These are phyloP conservation scores for Medicago ruthenica DNA, from an alignment of 306 rosid genomes.

Conservation along the genomic window DNA sequence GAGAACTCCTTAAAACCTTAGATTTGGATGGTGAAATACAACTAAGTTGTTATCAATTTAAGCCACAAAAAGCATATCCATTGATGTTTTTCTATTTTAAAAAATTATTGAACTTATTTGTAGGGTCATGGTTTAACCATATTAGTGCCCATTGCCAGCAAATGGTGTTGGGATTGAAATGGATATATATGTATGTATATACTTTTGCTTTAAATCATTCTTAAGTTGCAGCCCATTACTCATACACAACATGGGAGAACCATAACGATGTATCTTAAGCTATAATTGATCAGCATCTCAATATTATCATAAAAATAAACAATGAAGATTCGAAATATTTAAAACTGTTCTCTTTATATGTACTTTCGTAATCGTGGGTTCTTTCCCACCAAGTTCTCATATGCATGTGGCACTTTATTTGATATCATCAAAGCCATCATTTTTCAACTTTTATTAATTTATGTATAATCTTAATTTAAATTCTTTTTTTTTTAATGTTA, in stretches of 20 bases:
- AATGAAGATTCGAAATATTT: constrained; percentile 33
- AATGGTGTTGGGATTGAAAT: constrained; percentile 41
- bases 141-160: constrained; percentile 47
- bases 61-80: constrained; percentile 47
- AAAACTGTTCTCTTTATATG: constrained; percentile 28
- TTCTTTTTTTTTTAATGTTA: neutral
- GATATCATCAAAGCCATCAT: constrained; percentile 31
- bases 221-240: constrained; percentile 53
- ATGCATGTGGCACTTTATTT: constrained; percentile 37
- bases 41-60: constrained; percentile 44
- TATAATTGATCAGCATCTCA: constrained; percentile 40
- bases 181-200: constrained; percentile 30
- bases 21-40: constrained; percentile 51
- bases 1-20: constrained; percentile 27
- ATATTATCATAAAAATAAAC: constrained; percentile 37
- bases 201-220: constrained; percentile 34
- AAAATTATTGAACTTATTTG: constrained; percentile 35
- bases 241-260: constrained; percentile 56
- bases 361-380: constrained; percentile 16
- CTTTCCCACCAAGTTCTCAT: constrained; percentile 36
- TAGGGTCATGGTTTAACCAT: constrained; percentile 50
- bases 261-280: constrained; percentile 26
- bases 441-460: neutral
- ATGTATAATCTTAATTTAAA: neutral
- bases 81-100: constrained; percentile 19